Evolutionary conservation across 2,329 filamentous ascomycete species (phyloP), one percentile per base, ranked within the genome.

Genomic region (Dactylellina drechsleri): DNA sequence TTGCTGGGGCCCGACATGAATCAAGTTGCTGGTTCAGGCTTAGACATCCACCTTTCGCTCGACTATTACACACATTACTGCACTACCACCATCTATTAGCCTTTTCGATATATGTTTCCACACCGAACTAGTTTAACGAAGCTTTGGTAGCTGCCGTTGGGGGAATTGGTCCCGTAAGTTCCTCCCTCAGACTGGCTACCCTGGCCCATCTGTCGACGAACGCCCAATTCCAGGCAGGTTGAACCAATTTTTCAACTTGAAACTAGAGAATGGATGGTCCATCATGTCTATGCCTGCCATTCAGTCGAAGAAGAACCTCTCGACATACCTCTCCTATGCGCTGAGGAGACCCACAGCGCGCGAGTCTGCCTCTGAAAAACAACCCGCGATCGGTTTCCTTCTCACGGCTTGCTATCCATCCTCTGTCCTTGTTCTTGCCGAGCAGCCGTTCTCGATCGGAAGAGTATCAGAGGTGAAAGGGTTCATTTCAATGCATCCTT

Each of bases 121-220:
- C 16, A 18, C 16, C 43, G 13, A 47, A 47, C 13, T 18, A 47
- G 15, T 15, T 18, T 47, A 47, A 49, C 53, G 66, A 57, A 54
- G 50, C 50, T 75, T 67, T 43, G 71, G 50, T 20, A 68, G 54
- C 64, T 75, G 65, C 71, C 71, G 41, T 75, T 75, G 60, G 60
- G 64, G 71, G 71, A 75, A 75, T 60, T 67, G 59, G 71, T 75
- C 64, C 71, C 71, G 64, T 68, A 62, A 60, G 59, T 75, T 75
- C 71, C 66, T 68, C 59, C 58, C 60, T 59, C 16, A 36, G 41
- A 62, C 65, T 53, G 71, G 64, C 59, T 47, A 57, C 64, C 71
- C 66, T 53, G 52, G 64, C 58, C 45, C 52, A 47, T 57, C 52
- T 20, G 20, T 57, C 47, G 56, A 54, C 54, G 62, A 64, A 61